Percentiles rank a stretch among this genome's conserved stretches.
Evolutionary conservation across 164 flowering plant species (phyloP).

Genomic region (Nymphaea thermarum): DNA sequence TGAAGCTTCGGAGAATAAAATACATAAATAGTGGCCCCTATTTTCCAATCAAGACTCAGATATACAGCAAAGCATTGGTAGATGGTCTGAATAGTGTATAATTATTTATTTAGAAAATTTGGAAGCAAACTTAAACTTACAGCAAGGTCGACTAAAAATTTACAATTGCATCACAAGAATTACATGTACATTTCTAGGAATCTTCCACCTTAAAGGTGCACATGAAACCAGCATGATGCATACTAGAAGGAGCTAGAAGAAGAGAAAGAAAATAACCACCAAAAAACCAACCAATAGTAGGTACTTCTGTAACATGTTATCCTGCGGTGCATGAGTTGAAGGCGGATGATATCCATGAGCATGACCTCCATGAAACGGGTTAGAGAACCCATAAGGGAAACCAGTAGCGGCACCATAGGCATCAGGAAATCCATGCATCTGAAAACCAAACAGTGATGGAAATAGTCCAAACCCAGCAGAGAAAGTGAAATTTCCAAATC

Average conservation of each 20-base stretch:
- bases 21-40: background rate
- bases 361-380: slow-evolving; percentile 47
- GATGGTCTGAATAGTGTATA: too few relatives aligned
- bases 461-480: slow-evolving; percentile 51
- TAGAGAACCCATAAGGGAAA: slow-evolving; percentile 35
- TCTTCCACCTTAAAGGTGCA: background rate
- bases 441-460: slow-evolving; percentile 43
- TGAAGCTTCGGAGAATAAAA: background rate
- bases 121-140: background rate
- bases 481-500: slow-evolving; percentile 41
- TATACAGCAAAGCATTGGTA: too few relatives aligned
- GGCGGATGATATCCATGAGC: slow-evolving; percentile 15
- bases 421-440: slow-evolving; percentile 57
- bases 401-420: slow-evolving; percentile 49
- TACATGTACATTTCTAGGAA: background rate
- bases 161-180: slow-evolving; percentile 4
- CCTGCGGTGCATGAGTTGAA: slow-evolving; percentile 24
- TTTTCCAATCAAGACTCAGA: too few relatives aligned
- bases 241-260: background rate
- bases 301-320: slow-evolving; percentile 26
- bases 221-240: background rate
- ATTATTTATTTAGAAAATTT: too few relatives aligned
- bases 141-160: background rate
- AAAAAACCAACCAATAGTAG: slow-evolving; percentile 31
- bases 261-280: slow-evolving; percentile 21